phyloP scores from a whole-genome alignment of 352 stramenopile species.

The Phytophthora tentaculata region DNA sequence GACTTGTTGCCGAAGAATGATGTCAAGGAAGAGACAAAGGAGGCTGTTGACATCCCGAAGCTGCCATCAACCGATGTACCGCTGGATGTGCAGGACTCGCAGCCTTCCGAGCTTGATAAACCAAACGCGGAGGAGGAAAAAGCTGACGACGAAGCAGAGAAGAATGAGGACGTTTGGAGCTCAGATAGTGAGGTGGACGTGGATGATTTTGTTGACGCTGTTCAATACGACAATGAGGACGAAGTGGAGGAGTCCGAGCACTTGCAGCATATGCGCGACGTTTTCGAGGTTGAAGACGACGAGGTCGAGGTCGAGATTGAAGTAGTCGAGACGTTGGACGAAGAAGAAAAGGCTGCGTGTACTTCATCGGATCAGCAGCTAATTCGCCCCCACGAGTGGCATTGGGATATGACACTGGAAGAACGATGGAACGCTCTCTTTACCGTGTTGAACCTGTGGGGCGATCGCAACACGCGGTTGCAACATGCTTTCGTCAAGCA shows the following conservation, averaged over 20 bases:
- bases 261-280: slow-evolving; percentile 83
- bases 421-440: slow-evolving; percentile 57
- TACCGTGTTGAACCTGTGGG: slow-evolving; percentile 36
- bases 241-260: slow-evolving; percentile 84
- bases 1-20: slow-evolving; percentile 4
- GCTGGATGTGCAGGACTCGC: not conserved
- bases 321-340: slow-evolving; percentile 37
- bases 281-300: slow-evolving; percentile 67
- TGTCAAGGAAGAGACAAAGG: slow-evolving; percentile 4
- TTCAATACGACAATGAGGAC: slow-evolving; percentile 52
- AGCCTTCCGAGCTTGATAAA: not conserved
- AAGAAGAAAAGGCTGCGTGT: slow-evolving; percentile 38
- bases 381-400: slow-evolving; percentile 52
- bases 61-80: not conserved
- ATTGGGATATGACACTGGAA: slow-evolving; percentile 73
- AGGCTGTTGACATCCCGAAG: not conserved
- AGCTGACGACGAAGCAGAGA: slow-evolving; percentile 5
- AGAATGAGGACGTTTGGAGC: slow-evolving; percentile 29
- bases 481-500: slow-evolving; percentile 27
- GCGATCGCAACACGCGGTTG: slow-evolving; percentile 27
- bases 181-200: slow-evolving; percentile 46
- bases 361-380: slow-evolving; percentile 22
- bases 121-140: not conserved
- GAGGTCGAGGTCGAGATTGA: slow-evolving; percentile 31
- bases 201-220: slow-evolving; percentile 51